Evolutionary conservation across 2,329 filamentous ascomycete species (phyloP).

Genomic region (Triangularia verruculosa): DNA sequence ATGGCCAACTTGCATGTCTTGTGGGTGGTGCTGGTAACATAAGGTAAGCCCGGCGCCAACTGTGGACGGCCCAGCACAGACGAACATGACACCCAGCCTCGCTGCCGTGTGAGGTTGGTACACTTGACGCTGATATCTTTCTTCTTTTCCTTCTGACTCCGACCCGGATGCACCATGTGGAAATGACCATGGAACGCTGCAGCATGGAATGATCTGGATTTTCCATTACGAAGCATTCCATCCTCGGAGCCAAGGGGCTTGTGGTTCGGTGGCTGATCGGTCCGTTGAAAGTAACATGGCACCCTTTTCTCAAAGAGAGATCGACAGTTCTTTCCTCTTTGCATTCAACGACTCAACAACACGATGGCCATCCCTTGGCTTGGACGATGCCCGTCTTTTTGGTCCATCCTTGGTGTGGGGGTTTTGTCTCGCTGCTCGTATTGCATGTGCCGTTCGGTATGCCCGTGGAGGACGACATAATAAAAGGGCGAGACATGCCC

Average conservation of each 20-base stretch:
- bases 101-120: neutral
- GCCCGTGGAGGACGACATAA: neutral
- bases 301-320: neutral
- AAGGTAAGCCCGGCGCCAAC: neutral
- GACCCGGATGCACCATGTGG: neutral
- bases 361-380: conserved; percentile 3
- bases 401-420: conserved; percentile 5
- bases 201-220: neutral
- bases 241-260: neutral
- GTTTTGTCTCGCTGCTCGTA: conserved; percentile 1
- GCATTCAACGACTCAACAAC: neutral
- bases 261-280: neutral
- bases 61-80: neutral
- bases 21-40: neutral
- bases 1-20: neutral
- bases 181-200: neutral
- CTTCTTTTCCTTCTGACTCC: neutral
- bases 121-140: neutral
- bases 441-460: conserved; percentile 9
- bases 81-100: neutral
- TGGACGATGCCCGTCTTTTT: neutral
- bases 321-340: neutral
- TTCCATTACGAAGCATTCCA: neutral
- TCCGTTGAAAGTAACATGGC: neutral
- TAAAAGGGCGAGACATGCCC: conserved; percentile 2